These are phyloP conservation scores for Aphanomyces euteiches DNA, from an alignment of 352 stramenopile genomes.

Conservation along the genomic window DNA sequence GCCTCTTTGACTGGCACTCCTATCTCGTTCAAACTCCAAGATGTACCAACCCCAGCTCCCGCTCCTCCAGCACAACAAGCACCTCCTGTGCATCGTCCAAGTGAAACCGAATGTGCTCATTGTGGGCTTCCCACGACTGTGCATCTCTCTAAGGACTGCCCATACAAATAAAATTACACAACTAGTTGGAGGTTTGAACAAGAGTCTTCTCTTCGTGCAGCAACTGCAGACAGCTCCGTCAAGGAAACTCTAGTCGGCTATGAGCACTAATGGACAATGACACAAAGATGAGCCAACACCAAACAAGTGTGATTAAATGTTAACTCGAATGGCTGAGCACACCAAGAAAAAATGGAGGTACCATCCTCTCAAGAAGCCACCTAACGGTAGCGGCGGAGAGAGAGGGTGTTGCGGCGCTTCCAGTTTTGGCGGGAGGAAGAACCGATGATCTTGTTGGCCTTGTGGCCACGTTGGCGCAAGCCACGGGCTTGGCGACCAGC, in stretches of 20 bases:
- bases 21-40: conserved; percentile 45
- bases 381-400: conserved; percentile 98
- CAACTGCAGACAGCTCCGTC: too few species aligned
- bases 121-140: conserved; percentile 45
- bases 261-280: too few species aligned
- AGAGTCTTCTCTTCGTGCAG: too few species aligned
- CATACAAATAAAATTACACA: conserved; percentile 23
- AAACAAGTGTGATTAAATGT: too few species aligned
- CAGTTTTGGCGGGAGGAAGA: conserved; percentile 96
- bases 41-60: conserved; percentile 32
- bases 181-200: too few species aligned
- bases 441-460: conserved; percentile 98
- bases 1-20: conserved; percentile 1
- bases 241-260: too few species aligned
- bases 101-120: conserved; percentile 42
- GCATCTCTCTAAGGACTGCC: conserved; percentile 49
- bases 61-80: neutral
- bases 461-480: conserved; percentile 97
- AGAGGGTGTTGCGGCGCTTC: conserved; percentile 98
- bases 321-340: neutral
- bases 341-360: neutral
- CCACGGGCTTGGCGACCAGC: conserved; percentile 96
- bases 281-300: too few species aligned
- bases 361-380: neutral
- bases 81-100: conserved; percentile 23